Conservation (phyloP, 495 filamentous ascomycete genomes). For the Penicillium cosmopolitanum region DNA sequence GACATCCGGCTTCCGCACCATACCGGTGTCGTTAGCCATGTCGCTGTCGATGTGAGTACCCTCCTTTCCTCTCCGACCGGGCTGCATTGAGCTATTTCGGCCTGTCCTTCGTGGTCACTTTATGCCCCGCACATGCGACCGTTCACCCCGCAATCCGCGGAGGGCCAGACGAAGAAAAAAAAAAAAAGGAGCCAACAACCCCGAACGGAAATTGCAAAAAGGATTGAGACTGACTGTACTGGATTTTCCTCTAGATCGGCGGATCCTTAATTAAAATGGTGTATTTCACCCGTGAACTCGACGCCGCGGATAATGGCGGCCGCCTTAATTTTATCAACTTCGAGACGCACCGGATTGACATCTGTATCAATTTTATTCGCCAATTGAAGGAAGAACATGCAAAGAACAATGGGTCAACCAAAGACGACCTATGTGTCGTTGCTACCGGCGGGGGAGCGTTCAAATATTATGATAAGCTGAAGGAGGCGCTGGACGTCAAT, state of each 20-base stretch:
- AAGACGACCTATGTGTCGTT: conserved; percentile 78
- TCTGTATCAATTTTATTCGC: conserved; percentile 87
- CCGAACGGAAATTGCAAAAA: neutral
- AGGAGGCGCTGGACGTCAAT: conserved; percentile 77
- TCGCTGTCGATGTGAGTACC: conserved; percentile 85
- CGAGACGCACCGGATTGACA: conserved; percentile 89
- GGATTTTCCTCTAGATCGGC: conserved; percentile 68
- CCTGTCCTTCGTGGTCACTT: neutral
- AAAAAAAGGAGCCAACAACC: neutral
- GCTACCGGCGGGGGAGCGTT: conserved; percentile 94
- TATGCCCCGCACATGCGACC: conserved; percentile 37
- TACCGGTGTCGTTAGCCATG: conserved; percentile 89
- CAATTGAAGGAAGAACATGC: conserved; percentile 79
- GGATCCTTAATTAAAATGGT: conserved; percentile 94
- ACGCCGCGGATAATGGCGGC: conserved; percentile 79
- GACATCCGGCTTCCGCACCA: conserved; percentile 97
- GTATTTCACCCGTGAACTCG: conserved; percentile 89
- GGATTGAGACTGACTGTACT: conserved; percentile 29
- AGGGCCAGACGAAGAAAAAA: neutral
- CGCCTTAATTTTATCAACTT: conserved; percentile 93
- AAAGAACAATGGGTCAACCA: conserved; percentile 65
- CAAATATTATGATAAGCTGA: conserved; percentile 92
- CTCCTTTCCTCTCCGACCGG: neutral
- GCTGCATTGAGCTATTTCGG: conserved; percentile 1
- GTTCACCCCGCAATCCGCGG: conserved; percentile 1